A percentile compares a stretch with the other conserved stretches of the same genome.
Conservation (phyloP, 306 rosid genomes). For the Castanea mollissima region DNA sequence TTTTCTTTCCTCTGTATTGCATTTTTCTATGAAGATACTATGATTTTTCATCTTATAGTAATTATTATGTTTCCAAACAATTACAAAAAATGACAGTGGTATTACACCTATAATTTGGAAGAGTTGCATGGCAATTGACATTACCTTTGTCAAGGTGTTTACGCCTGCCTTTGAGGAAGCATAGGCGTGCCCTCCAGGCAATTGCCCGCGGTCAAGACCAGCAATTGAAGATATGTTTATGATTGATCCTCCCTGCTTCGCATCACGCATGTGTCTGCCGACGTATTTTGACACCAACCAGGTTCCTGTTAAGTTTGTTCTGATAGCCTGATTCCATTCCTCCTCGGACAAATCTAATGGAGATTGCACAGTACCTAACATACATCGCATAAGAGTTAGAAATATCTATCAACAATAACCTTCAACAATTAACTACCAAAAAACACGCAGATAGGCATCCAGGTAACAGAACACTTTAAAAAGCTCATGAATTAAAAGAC, state of each 20-base stretch:
- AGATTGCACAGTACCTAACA: constrained; percentile 58
- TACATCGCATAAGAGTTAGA: background rate
- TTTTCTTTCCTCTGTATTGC: no score
- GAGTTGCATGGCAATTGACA: background rate
- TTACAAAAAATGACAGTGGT: background rate
- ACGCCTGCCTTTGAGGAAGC: constrained; percentile 55
- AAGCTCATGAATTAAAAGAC: background rate
- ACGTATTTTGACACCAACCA: constrained; percentile 77
- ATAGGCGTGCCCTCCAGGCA: constrained; percentile 70
- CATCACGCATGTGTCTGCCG: constrained; percentile 52
- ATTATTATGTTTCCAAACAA: background rate
- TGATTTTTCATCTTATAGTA: no score
- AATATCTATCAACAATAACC: background rate
- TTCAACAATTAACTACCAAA: background rate
- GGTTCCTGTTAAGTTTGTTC: constrained; percentile 63
- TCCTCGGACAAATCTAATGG: constrained; percentile 55
- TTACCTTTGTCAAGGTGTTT: constrained; percentile 62
- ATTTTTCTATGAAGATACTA: no score
- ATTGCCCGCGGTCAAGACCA: constrained; percentile 57
- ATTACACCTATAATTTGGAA: background rate
- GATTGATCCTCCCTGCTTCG: constrained; percentile 54
- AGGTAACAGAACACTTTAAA: background rate
- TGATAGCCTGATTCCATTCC: constrained; percentile 59
- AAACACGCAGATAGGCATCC: background rate
- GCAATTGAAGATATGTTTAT: constrained; percentile 74